Base-by-base conservation (phyloP, 768 basidiomycete species). In the Boletus tylopilopsis region DNA sequence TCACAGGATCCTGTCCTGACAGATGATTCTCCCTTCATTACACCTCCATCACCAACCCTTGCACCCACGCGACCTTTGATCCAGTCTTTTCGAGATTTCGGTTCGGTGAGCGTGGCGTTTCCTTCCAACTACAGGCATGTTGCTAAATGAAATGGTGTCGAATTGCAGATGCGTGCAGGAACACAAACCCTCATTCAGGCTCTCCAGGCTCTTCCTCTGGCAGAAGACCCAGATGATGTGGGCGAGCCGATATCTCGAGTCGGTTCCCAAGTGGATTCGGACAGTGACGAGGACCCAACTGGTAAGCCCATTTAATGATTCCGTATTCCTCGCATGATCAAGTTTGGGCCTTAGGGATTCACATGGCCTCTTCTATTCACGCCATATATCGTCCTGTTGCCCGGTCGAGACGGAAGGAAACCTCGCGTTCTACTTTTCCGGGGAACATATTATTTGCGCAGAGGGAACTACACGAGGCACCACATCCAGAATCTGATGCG, bases 111-210 rank as follows among this genome's bases (percentile, higher is more conserved):
- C 70, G 35, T 53, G 16, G 15, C 42, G 39, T 27, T 29, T 48
- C 32, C 37, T 54, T 35, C 36, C n/a, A 9, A 6, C n/a, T 30
- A 34, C 47, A 10, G n/a, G 15, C 23, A 34, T 10, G 11, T 36
- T 34, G 6, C 42, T 50, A 34, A 44, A 57, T 16, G 15, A 15
- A 41, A 16, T 29, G 6, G 19, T 45, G 33, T 42, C 50, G 50
- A 50, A 51, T 39, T 55, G 32, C 62, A 93, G 90, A 87, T 93
- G 82, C 84, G 88, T 34, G 81, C 84, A 22, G 90, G 90, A 15
- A 93, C 90, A 3, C 91, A 93, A 64, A 88, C 90, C 3, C 79
- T 93, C 42, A 92, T 93, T 33, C 90, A 92, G 69, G 90, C 88
- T 4, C 74, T 93, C 13, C 90, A 92, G 60, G 90, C 89, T 2